Evolutionary conservation across 2,329 filamentous ascomycete genomes (phyloP), one percentile per base, ranked within the genome.

Genomic region (Exophiala xenobiotica): DNA sequence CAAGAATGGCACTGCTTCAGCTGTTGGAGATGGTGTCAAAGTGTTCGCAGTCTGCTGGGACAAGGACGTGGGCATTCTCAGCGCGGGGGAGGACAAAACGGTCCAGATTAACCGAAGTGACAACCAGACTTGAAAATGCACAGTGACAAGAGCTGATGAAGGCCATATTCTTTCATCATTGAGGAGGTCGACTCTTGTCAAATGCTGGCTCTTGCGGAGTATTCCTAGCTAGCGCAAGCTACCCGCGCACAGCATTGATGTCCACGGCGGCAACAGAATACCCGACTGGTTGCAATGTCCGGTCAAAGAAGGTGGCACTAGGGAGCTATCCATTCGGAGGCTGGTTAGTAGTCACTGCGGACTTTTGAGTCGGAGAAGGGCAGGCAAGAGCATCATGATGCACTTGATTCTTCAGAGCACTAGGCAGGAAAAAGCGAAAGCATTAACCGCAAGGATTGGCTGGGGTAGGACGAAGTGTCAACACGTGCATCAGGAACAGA

Each of bases 1-100:
- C 55, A 81, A 82, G 66, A 77, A 80, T 54, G 82, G 81, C 66
- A 82, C 83, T 64, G 81, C 80, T 65, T 78, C 78, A 12, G 76
- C 84, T 33, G 85, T 83, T 6, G 91, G 91, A 1, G 88, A 93
- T 53, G 90, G 90, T 19, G 82, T 86, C 56, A 97, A 97, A 79
- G 90, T 99, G 42, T 89, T 97, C 69, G 81, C 83, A 26, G 88
- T 97, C 4, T 80, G 78, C 53, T 99, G 93, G 93, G 88, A 96
- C 69, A 76, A 78, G 67, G 81, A 83, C 5, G 83, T 95, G 65
- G 95, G 93, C 1, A 92, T 99, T 67, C 87, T 96, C 38, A 95
- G 88, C 64, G 90, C 78, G 37, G 90, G 92, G 12, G 91, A 97
- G 78, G 93, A 99, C 67, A 96, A 93, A 75, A 85, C 82, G 74